phyloP scores from a whole-genome alignment of 208 protist species.

The Crithidia fasciculata region DNA sequence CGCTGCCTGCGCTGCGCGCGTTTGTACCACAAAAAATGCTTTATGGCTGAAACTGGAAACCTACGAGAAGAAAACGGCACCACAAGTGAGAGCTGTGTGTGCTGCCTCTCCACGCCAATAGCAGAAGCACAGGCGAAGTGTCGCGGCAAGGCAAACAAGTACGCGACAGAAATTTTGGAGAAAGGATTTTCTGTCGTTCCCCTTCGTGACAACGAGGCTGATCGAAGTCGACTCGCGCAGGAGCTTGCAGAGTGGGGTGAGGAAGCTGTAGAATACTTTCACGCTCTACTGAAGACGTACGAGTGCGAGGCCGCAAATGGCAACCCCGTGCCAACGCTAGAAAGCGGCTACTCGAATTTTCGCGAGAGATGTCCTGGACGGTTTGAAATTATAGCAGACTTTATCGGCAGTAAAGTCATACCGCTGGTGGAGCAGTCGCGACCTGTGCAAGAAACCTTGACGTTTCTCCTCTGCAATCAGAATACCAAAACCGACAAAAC shows the following conservation, averaged over 20 bases:
- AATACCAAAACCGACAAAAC: constrained; percentile 29
- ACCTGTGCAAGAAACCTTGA: constrained; percentile 39
- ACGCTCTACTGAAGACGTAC: constrained; percentile 45
- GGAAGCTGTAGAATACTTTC: constrained; percentile 44
- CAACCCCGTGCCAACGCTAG: constrained; percentile 36
- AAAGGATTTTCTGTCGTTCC: constrained; percentile 65
- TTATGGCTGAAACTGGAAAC: constrained; percentile 52
- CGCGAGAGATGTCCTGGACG: constrained; percentile 59
- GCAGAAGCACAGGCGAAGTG: neutral
- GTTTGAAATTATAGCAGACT: constrained; percentile 63
- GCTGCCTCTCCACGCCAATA: constrained; percentile 49
- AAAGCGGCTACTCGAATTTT: constrained; percentile 72
- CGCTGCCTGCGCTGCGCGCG: constrained; percentile 31
- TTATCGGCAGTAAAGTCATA: constrained; percentile 50
- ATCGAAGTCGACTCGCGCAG: constrained; percentile 17
- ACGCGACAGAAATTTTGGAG: constrained; percentile 43
- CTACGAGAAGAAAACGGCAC: neutral
- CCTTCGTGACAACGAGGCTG: constrained; percentile 14
- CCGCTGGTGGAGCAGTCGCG: constrained; percentile 43
- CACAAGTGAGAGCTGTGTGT: constrained; percentile 37
- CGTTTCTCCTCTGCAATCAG: constrained; percentile 27
- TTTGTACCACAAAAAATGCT: constrained; percentile 55
- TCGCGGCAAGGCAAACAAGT: constrained; percentile 28
- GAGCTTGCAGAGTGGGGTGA: constrained; percentile 35
- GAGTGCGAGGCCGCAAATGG: constrained; percentile 40